These are phyloP conservation scores for Uronychia setigera DNA, from an alignment of 73 alveolate species.

Conservation along the genomic window DNA sequence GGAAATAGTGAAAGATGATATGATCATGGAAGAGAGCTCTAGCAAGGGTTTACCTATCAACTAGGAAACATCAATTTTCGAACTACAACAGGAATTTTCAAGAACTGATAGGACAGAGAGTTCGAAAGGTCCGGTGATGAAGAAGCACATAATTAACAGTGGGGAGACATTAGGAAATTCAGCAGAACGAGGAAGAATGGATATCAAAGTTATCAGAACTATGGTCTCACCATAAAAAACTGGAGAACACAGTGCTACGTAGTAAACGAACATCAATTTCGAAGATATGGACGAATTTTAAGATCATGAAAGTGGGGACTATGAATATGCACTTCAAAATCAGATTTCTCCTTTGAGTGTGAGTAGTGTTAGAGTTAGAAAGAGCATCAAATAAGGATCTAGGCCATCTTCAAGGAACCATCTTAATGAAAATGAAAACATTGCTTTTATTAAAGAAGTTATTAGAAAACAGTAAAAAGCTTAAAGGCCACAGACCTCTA, in stretches of 20 bases:
- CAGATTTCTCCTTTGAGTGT: neutral
- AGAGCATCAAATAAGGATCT: neutral
- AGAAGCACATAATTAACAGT: neutral
- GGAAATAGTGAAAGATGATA: neutral
- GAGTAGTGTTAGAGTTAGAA: neutral
- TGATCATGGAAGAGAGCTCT: neutral
- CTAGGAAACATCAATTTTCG: neutral
- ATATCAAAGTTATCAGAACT: neutral
- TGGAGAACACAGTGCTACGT: neutral
- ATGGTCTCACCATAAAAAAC: neutral
- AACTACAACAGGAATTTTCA: neutral
- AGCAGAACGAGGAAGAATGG: neutral
- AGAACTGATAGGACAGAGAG: neutral
- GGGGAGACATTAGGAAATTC: neutral
- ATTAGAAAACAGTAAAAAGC: neutral
- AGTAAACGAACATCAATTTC: neutral
- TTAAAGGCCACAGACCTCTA: neutral
- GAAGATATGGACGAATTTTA: neutral
- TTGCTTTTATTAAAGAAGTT: neutral
- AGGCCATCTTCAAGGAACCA: neutral
- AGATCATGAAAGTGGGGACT: neutral
- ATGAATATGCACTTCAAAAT: neutral
- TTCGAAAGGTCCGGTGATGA: neutral
- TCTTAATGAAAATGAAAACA: neutral
- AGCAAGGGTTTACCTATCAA: neutral